These are phyloP conservation scores for Berberis thunbergii DNA, from an alignment of 164 flowering plant species.

Conservation along the genomic window DNA sequence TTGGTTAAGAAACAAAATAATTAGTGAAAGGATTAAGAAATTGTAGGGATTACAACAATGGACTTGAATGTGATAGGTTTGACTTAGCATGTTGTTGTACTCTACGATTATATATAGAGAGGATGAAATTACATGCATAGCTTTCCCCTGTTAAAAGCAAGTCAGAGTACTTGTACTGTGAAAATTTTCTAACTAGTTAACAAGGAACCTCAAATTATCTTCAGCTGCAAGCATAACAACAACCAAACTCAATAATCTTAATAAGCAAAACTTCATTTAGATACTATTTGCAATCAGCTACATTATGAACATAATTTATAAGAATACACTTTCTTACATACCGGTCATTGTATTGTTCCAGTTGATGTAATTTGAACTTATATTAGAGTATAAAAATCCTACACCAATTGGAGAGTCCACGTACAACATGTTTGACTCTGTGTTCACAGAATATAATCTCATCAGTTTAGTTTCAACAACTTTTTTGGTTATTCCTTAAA, in stretches of 20 bases:
- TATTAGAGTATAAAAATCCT: slow-evolving; percentile 46
- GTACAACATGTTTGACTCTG: slow-evolving; percentile 39
- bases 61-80: too few relatives aligned
- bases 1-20: too few relatives aligned
- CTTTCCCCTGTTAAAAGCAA: slow-evolving; percentile 37
- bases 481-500: too few relatives aligned
- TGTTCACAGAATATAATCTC: neutral
- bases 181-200: slow-evolving; percentile 39
- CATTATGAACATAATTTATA: too few relatives aligned
- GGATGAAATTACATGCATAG: slow-evolving; percentile 28
- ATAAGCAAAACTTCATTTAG: neutral
- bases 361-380: slow-evolving; percentile 21
- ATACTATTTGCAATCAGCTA: neutral
- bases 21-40: too few relatives aligned
- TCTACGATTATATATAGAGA: too few relatives aligned
- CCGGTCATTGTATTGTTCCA: slow-evolving; percentile 41
- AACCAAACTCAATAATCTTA: neutral
- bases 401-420: slow-evolving; percentile 44
- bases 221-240: slow-evolving; percentile 16
- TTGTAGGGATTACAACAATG: too few relatives aligned
- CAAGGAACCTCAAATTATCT: slow-evolving; percentile 28
- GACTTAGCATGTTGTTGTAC: too few relatives aligned
- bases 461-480: too few relatives aligned
- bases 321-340: neutral
- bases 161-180: slow-evolving; percentile 29